These are phyloP conservation scores for Amanita subjunquillea DNA, from an alignment of 768 basidiomycete genomes.

Conservation along the genomic window DNA sequence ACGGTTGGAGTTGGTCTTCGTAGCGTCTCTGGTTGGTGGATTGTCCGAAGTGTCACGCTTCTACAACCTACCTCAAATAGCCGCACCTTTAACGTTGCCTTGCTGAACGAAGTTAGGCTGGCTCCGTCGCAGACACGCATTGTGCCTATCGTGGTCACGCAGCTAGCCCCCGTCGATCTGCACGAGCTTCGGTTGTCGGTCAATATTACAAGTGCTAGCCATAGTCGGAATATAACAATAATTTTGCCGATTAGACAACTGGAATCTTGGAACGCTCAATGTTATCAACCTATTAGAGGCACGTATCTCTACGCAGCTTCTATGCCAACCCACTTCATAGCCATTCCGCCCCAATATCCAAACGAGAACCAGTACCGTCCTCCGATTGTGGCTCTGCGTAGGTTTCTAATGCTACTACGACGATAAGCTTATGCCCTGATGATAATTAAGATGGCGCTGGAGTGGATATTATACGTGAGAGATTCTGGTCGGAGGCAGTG, in stretches of 20 bases:
- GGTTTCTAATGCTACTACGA: constrained; percentile 10
- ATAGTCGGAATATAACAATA: constrained; percentile 12
- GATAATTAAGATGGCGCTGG: constrained; percentile 72
- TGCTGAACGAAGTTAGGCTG: constrained; percentile 21
- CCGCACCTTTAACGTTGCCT: neutral
- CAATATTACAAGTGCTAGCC: constrained; percentile 21
- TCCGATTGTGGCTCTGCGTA: constrained; percentile 58
- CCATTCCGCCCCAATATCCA: constrained; percentile 40
- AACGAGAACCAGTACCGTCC: constrained; percentile 23
- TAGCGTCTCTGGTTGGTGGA: constrained; percentile 47
- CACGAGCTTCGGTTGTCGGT: constrained; percentile 27
- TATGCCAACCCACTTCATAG: constrained; percentile 48
- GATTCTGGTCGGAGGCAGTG: constrained; percentile 58
- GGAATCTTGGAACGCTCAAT: constrained; percentile 25
- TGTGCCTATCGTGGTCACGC: constrained; percentile 40
- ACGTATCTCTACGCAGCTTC: constrained; percentile 48
- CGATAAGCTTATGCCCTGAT: neutral
- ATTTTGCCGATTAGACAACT: constrained; percentile 37
- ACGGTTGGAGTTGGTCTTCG: constrained; percentile 57
- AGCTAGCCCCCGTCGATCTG: constrained; percentile 25
- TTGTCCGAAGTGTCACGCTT: constrained; percentile 20
- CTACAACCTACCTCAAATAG: neutral
- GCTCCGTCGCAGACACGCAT: constrained; percentile 56
- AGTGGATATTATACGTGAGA: constrained; percentile 47
- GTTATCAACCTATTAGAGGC: constrained; percentile 32